phyloP scores from a whole-genome alignment of 2,329 filamentous ascomycete species.

The Penicillium digitatum region DNA sequence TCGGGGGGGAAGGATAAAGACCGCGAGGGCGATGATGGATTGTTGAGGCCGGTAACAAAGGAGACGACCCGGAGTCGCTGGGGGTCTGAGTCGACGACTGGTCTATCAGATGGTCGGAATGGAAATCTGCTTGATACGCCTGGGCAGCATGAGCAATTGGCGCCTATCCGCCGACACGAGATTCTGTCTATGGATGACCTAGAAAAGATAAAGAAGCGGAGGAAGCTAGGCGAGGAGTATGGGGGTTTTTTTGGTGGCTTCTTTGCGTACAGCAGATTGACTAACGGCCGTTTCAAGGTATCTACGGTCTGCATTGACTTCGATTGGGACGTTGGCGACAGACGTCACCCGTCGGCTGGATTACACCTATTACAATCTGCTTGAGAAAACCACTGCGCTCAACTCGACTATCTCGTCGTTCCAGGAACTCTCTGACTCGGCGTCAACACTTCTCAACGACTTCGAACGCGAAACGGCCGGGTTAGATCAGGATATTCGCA shows the following conservation, averaged over 20 bases:
- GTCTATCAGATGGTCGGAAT: conserved; percentile 26
- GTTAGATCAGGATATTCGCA: conserved; percentile 37
- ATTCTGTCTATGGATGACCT: conserved; percentile 36
- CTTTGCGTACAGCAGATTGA: not conserved
- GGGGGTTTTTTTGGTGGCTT: conserved; percentile 40
- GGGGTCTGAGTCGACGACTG: conserved; percentile 32
- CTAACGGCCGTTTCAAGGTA: conserved; percentile 18
- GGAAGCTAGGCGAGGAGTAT: conserved; percentile 74
- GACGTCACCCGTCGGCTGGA: conserved; percentile 46
- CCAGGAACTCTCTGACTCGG: conserved; percentile 39
- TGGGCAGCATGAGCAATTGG: conserved; percentile 25
- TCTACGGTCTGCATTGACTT: conserved; percentile 34
- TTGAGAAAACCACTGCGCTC: conserved; percentile 43
- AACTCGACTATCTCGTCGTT: conserved; percentile 42
- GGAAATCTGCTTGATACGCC: conserved; percentile 28
- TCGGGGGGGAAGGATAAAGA: conserved; percentile 30
- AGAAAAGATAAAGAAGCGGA: conserved; percentile 51
- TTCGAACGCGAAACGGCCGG: conserved; percentile 37
- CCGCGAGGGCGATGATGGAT: conserved; percentile 28
- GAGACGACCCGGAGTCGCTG: conserved; percentile 33
- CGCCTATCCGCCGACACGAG: conserved; percentile 29
- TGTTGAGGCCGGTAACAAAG: conserved; percentile 30
- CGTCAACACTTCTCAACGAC: conserved; percentile 33
- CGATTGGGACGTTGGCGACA: conserved; percentile 39
- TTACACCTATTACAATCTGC: conserved; percentile 48